Conservation (phyloP, 2,329 filamentous ascomycete genomes). For the Colletotrichum melonis region DNA sequence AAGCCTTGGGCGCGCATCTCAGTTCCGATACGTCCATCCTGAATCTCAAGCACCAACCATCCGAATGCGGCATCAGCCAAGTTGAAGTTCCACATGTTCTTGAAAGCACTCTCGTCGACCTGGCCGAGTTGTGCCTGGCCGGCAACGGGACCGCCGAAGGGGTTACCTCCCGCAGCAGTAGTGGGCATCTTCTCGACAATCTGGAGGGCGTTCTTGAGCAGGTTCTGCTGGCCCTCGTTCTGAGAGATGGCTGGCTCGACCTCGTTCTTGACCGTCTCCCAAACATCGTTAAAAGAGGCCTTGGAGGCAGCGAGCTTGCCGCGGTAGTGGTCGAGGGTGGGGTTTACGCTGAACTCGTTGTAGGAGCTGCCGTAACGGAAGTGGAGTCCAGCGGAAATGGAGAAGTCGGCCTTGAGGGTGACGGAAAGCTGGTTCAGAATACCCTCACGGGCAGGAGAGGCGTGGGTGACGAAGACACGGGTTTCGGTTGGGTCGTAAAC, state of each 20-base stretch:
- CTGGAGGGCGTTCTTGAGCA: slow-evolving; percentile 89
- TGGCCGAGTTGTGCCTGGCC: slow-evolving; percentile 81
- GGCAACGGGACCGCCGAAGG: slow-evolving; percentile 87
- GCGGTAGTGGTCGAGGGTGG: slow-evolving; percentile 96
- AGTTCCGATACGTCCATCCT: slow-evolving; percentile 94
- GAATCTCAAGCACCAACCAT: slow-evolving; percentile 93
- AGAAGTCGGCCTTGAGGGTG: slow-evolving; percentile 97
- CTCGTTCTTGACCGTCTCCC: slow-evolving; percentile 97
- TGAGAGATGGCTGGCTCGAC: slow-evolving; percentile 94
- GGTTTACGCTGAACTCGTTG: slow-evolving; percentile 99
- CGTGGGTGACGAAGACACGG: slow-evolving; percentile 95
- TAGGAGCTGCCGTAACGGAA: slow-evolving; percentile 99
- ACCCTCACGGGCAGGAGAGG: slow-evolving; percentile 94
- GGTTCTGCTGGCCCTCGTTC: slow-evolving; percentile 92
- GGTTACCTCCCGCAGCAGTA: slow-evolving; percentile 94
- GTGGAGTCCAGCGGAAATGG: slow-evolving; percentile 95
- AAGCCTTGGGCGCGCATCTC: slow-evolving; percentile 99
- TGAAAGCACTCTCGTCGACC: slow-evolving; percentile 98
- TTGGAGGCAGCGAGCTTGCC: slow-evolving; percentile 98
- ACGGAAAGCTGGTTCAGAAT: slow-evolving; percentile 98
- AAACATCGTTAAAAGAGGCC: slow-evolving; percentile 98
- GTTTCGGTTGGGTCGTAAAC: slow-evolving; percentile 99
- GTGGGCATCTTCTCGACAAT: slow-evolving; percentile 99
- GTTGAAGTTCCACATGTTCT: slow-evolving; percentile 99
- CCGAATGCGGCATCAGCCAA: slow-evolving; percentile 97